Evolutionary conservation across 2,329 filamentous ascomycete genomes (phyloP).

Genomic region (Hypoxylon sp.): DNA sequence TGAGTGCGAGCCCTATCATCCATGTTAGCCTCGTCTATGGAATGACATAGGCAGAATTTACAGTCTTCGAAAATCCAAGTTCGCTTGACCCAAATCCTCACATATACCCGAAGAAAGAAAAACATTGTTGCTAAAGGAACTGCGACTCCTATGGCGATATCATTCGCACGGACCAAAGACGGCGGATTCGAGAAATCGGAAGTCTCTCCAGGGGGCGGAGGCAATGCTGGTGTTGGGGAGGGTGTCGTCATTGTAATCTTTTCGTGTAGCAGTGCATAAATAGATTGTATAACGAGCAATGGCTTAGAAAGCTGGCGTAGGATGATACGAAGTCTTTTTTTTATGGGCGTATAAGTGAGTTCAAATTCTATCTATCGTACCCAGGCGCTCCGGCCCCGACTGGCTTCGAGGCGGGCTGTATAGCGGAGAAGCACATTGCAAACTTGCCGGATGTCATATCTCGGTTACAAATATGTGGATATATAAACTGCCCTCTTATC

Average conservation of each 20-base stretch:
- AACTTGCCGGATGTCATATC: neutral
- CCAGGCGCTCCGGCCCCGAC: neutral
- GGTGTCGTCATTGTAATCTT: slow-evolving; percentile 44
- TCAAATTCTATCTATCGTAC: neutral
- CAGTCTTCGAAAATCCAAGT: slow-evolving; percentile 45
- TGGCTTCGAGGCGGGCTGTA: neutral
- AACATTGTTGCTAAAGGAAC: slow-evolving; percentile 38
- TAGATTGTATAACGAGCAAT: neutral
- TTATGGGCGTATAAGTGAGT: neutral
- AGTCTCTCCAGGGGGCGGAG: slow-evolving; percentile 37
- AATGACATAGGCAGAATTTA: slow-evolving; percentile 5
- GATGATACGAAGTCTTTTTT: neutral
- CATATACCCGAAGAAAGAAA: slow-evolving; percentile 39
- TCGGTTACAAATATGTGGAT: neutral
- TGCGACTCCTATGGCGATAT: slow-evolving; percentile 38
- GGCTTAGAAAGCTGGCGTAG: neutral
- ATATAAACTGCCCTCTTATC: neutral
- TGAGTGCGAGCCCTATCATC: slow-evolving; percentile 20
- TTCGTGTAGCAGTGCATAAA: neutral
- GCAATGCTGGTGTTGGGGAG: slow-evolving; percentile 36
- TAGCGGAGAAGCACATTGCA: neutral
- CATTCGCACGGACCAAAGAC: slow-evolving; percentile 2
- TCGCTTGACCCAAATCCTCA: slow-evolving; percentile 33
- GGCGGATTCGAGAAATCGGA: slow-evolving; percentile 37
- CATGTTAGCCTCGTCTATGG: slow-evolving; percentile 10